Conservation (phyloP, 805 yeast genomes). For the Kodamaea kakaduensis region DNA sequence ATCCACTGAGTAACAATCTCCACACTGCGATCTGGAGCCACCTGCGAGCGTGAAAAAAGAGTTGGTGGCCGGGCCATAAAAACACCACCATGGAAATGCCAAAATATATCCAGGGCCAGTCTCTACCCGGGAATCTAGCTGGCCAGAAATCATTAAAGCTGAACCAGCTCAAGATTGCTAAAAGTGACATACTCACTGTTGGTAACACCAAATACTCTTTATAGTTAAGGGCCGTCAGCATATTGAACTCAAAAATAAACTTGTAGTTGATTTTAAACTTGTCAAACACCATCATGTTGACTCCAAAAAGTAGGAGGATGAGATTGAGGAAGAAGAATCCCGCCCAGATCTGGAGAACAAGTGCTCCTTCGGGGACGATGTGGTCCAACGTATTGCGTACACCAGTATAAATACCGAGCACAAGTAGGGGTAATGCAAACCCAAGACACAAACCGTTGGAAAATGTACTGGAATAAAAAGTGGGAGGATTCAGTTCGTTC, state of each 20-base stretch:
- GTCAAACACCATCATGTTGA: conserved; percentile 73
- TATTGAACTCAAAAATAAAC: conserved; percentile 85
- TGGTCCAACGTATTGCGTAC: conserved; percentile 36
- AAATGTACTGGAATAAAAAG: conserved; percentile 47
- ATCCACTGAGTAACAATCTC: conserved; percentile 74
- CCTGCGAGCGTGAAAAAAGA: conserved; percentile 59
- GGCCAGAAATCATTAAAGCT: conserved; percentile 73
- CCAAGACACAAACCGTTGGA: conserved; percentile 69
- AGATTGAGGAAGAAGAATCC: conserved; percentile 71
- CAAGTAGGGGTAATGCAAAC: conserved; percentile 61
- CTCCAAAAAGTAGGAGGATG: conserved; percentile 58
- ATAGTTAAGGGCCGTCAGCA: conserved; percentile 59
- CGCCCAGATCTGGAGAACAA: conserved; percentile 83
- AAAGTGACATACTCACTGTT: conserved; percentile 49
- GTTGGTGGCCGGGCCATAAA: conserved; percentile 57
- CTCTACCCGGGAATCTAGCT: conserved; percentile 51
- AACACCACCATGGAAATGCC: conserved; percentile 48
- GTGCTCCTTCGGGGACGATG: conserved; percentile 51
- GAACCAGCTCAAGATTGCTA: conserved; percentile 67
- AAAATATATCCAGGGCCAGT: conserved; percentile 77
- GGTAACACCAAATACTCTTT: conserved; percentile 67
- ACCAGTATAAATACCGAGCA: conserved; percentile 53
- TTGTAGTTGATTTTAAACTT: conserved; percentile 77
- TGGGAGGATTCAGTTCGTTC: conserved; percentile 25
- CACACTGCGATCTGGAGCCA: conserved; percentile 75